Conservation (phyloP, 148 eudicot genomes). For the Limonium bicolor region DNA sequence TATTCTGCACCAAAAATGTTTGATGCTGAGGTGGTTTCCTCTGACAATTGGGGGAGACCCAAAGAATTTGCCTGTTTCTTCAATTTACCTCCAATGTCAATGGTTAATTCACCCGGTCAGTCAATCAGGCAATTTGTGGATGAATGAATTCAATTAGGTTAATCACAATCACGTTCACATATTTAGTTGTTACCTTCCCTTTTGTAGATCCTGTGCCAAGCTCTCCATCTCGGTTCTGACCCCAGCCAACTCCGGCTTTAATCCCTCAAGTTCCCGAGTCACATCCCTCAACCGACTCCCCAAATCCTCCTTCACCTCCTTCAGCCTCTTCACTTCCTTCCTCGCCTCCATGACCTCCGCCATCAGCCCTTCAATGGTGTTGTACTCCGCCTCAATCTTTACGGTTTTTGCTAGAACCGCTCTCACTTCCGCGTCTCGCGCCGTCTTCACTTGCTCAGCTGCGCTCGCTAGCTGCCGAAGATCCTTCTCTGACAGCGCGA, state of each 20-base stretch:
- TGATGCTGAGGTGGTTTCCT: no score
- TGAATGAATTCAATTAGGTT: neutral
- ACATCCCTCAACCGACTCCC: slow-evolving; percentile 16
- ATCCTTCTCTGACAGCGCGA: slow-evolving; percentile 39
- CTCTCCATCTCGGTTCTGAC: slow-evolving; percentile 38
- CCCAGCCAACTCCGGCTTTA: slow-evolving; percentile 17
- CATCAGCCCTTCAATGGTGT: slow-evolving; percentile 14
- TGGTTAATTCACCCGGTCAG: no score
- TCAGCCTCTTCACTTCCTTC: slow-evolving; percentile 24
- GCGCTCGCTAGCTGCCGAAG: slow-evolving; percentile 26
- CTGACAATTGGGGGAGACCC: neutral
- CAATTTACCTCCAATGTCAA: neutral
- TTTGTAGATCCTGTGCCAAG: slow-evolving; percentile 33
- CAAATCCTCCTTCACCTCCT: slow-evolving; percentile 21
- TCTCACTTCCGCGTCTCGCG: slow-evolving; percentile 34
- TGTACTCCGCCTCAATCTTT: slow-evolving; percentile 33
- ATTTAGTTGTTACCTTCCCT: slow-evolving; percentile 47
- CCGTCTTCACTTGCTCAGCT: slow-evolving; percentile 28
- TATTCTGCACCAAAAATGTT: neutral
- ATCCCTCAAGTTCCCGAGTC: slow-evolving; percentile 20
- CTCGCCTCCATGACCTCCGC: slow-evolving; percentile 27
- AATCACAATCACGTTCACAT: neutral
- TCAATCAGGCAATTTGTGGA: neutral
- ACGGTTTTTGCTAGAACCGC: slow-evolving; percentile 34
- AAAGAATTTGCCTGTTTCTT: neutral